A percentile compares a stretch with the other conserved stretches of the same genome.
Conservation (phyloP, 2,329 filamentous ascomycete species). For the Cladophialophora bantiana region DNA sequence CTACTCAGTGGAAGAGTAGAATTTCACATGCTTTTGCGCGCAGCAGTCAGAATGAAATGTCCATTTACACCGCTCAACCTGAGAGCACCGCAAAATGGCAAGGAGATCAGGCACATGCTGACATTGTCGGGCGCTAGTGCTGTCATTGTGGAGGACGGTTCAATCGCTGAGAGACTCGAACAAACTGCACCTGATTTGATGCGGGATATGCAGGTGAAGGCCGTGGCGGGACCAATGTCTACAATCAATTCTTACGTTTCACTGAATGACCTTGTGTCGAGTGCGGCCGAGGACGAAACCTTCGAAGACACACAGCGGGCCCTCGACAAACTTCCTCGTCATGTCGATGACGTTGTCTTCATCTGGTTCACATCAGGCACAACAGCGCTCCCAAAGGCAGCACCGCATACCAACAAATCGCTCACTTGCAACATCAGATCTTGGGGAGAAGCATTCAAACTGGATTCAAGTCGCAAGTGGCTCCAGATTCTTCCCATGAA, state of each 20-base stretch:
- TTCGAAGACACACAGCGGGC: background rate
- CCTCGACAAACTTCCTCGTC: background rate
- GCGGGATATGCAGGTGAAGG: slow-evolving; percentile 20
- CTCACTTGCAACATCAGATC: slow-evolving; percentile 18
- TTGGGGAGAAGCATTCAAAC: slow-evolving; percentile 14
- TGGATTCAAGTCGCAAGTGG: slow-evolving; percentile 11
- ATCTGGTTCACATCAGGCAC: slow-evolving; percentile 26
- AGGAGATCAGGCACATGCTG: slow-evolving; percentile 22
- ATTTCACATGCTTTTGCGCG: slow-evolving; percentile 17
- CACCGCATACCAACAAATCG: slow-evolving; percentile 21
- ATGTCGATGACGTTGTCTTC: slow-evolving; percentile 19
- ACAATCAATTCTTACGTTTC: background rate
- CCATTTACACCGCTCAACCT: slow-evolving; percentile 17
- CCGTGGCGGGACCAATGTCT: background rate
- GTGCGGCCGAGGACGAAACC: background rate
- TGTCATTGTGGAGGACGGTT: slow-evolving; percentile 12
- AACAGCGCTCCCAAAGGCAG: slow-evolving; percentile 22
- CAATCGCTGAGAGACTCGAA: slow-evolving; percentile 10
- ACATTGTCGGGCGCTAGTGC: slow-evolving; percentile 11
- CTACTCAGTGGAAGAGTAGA: slow-evolving; percentile 11
- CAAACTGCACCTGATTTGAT: slow-evolving; percentile 16
- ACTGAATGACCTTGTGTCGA: background rate
- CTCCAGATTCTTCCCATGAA: slow-evolving; percentile 27
- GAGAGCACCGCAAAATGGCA: slow-evolving; percentile 5
- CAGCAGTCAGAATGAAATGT: slow-evolving; percentile 17